These are phyloP conservation scores for Fusarium chlamydosporum DNA, from an alignment of 2,329 filamentous ascomycete genomes.

Conservation along the genomic window DNA sequence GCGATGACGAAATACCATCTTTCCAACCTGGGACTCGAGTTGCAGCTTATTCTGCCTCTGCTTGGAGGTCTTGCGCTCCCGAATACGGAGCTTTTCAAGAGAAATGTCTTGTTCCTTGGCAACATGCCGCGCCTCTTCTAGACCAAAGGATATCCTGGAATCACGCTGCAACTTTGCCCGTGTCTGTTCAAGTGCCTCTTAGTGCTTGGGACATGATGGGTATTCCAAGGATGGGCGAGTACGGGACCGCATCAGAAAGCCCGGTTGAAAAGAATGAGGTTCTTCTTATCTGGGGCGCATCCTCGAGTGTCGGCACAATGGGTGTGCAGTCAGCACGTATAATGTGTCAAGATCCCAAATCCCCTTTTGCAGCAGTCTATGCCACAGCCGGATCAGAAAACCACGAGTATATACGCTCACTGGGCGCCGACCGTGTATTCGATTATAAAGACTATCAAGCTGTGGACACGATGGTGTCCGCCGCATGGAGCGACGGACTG, in stretches of 20 bases:
- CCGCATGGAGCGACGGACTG: conserved; percentile 56
- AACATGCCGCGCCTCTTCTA: conserved; percentile 56
- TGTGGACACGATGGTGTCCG: conserved; percentile 54
- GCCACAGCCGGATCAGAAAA: conserved; percentile 57
- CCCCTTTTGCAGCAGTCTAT: conserved; percentile 58
- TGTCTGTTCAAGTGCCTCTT: conserved; percentile 56
- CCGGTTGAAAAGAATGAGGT: conserved; percentile 49
- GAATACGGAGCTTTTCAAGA: conserved; percentile 65
- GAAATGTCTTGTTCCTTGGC: conserved; percentile 59
- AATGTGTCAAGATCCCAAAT: conserved; percentile 53
- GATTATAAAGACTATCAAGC: conserved; percentile 56
- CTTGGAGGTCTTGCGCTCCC: conserved; percentile 60
- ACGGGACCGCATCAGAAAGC: conserved; percentile 10
- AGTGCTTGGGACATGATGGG: conserved; percentile 58
- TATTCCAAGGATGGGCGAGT: conserved; percentile 47
- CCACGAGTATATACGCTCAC: conserved; percentile 52
- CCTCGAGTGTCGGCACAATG: conserved; percentile 62
- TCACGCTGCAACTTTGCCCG: conserved; percentile 58
- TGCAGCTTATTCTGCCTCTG: conserved; percentile 56
- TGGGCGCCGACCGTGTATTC: conserved; percentile 59
- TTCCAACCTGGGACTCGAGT: conserved; percentile 57
- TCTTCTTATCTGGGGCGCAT: conserved; percentile 61
- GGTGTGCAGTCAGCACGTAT: conserved; percentile 58
- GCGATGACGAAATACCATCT: conserved; percentile 15
- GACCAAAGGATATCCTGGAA: conserved; percentile 56